Percentiles rank a stretch among this genome's conserved stretches.
Conservation (phyloP, 345 rosid genomes). For the Garcia nutans region DNA sequence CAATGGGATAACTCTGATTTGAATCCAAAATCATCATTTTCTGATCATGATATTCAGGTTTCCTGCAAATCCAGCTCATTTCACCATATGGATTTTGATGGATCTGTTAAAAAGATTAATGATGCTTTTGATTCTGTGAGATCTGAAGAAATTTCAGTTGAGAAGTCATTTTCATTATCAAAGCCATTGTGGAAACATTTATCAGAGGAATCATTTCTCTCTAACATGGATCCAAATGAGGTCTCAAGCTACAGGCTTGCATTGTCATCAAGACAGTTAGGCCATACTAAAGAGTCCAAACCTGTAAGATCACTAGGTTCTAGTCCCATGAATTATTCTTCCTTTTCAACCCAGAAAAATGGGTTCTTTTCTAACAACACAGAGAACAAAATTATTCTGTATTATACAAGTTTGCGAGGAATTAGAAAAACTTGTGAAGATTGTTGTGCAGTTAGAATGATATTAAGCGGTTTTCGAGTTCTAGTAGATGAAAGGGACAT, state of each 20-base stretch:
- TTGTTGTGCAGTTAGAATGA: constrained; percentile 42
- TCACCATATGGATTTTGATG: constrained; percentile 25
- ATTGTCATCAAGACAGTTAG: constrained; percentile 59
- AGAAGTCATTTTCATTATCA: constrained; percentile 22
- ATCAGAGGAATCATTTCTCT: constrained; percentile 66
- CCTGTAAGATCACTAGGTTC: constrained; percentile 28
- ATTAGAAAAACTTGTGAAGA: constrained; percentile 45
- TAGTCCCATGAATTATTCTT: constrained; percentile 20
- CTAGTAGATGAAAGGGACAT: constrained; percentile 44
- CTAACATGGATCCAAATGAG: constrained; percentile 62
- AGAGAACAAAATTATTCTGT: constrained; percentile 53
- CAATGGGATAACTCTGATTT: constrained; percentile 24
- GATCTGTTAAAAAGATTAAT: constrained; percentile 32
- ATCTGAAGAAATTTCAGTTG: constrained; percentile 8
- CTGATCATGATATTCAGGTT: not conserved
- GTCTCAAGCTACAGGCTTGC: constrained; percentile 67
- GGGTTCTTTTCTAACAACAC: constrained; percentile 17
- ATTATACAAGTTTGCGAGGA: constrained; percentile 59
- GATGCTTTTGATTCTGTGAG: constrained; percentile 29
- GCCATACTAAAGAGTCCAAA: constrained; percentile 19
- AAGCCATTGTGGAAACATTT: constrained; percentile 70
- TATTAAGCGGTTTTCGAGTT: constrained; percentile 41
- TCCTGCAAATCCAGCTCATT: constrained; percentile 27
- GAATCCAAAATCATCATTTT: constrained; percentile 9
- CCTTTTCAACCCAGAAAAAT: constrained; percentile 17